Percentiles rank a stretch among this genome's conserved stretches.
phyloP scores from a whole-genome alignment of 371 early-diverging fungal species.

The Conidiobolus incongruus region DNA sequence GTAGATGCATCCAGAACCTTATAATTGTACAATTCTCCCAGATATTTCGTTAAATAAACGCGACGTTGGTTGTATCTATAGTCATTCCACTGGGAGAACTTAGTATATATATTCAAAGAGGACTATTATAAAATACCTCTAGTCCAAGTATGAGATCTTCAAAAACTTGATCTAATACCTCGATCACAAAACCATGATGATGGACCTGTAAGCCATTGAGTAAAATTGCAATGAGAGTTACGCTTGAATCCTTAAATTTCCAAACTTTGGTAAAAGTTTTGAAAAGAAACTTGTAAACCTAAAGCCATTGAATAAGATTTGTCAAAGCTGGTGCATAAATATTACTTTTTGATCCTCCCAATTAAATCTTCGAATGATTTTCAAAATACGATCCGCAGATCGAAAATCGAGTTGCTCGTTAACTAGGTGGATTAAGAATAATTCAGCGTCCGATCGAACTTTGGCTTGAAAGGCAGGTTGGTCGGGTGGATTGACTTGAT shows the following conservation, averaged over 20 bases:
- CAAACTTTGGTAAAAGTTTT: conserved; percentile 64
- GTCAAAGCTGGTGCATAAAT: neutral
- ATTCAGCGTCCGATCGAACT: conserved; percentile 46
- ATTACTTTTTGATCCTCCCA: conserved; percentile 46
- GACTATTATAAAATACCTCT: conserved; percentile 27
- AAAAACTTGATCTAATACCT: conserved; percentile 59
- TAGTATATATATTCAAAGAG: neutral
- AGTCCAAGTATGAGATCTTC: conserved; percentile 78
- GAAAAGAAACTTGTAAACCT: conserved; percentile 10
- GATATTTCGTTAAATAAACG: conserved; percentile 51
- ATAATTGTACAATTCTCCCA: conserved; percentile 82
- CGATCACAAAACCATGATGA: conserved; percentile 69
- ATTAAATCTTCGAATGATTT: conserved; percentile 61
- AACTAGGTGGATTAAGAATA: conserved; percentile 65
- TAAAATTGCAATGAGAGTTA: conserved; percentile 60
- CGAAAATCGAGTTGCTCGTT: conserved; percentile 50
- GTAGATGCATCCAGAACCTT: conserved; percentile 54
- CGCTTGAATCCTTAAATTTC: conserved; percentile 76
- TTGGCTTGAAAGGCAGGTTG: conserved; percentile 28
- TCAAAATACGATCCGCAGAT: conserved; percentile 36
- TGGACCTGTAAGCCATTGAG: conserved; percentile 49
- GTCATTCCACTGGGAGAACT: conserved; percentile 26
- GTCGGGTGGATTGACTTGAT: conserved; percentile 72
- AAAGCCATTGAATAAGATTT: conserved; percentile 1
- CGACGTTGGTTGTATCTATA: conserved; percentile 81